Base-by-base conservation (phyloP, 164 flowering plant species). In the Macadamia tetraphylla region DNA sequence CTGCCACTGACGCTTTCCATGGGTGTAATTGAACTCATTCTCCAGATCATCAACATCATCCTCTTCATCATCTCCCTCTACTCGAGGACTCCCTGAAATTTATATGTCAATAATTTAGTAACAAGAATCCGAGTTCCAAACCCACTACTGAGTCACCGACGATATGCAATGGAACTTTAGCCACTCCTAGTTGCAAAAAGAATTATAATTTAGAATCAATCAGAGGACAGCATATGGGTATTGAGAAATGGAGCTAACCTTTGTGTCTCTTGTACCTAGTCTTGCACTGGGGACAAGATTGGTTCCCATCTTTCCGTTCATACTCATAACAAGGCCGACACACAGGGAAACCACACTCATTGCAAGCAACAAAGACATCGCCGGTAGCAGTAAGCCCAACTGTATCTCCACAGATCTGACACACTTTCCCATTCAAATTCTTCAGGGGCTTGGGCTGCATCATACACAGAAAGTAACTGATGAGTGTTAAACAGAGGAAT, bases 61-160 rank as follows among this genome's bases (percentile, higher is more conserved):
- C 77, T 94, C 99, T 29, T 94, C 99, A n/a, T 92, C 98, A 81
- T 92, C 98, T 66, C 97, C 99, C 9, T 90, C 89, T 53, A 94
- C 98, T 69, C 97, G 85, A 67, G 94, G 90, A 79, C 99, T 90
- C 75, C 97, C 99, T 94, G 77, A 71, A 64, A 74, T 49, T 73
- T 63, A 52, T 17, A 65, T 29, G n/a, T 3, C 57, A 60, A 64
- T 63, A 58, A 60, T 23, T 72, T 43, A 67, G 31, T 44, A 29
- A 29, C 1, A 31, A 7, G 17, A 29, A 59, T 29, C 29, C 51
- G 13, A 67, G 60, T 58, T 12, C 30, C 29, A 9, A 15, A 12
- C 18, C 62, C 32, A 5, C 42, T 52, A 51, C 51, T 46, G 51
- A 35, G 40, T 35, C 5, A 35, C 15, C 2, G 15, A 49, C 53